A percentile compares a stretch with the other conserved stretches of the same genome.
phyloP scores from a whole-genome alignment of 495 filamentous ascomycete species.

The Gamarada debralockiae region DNA sequence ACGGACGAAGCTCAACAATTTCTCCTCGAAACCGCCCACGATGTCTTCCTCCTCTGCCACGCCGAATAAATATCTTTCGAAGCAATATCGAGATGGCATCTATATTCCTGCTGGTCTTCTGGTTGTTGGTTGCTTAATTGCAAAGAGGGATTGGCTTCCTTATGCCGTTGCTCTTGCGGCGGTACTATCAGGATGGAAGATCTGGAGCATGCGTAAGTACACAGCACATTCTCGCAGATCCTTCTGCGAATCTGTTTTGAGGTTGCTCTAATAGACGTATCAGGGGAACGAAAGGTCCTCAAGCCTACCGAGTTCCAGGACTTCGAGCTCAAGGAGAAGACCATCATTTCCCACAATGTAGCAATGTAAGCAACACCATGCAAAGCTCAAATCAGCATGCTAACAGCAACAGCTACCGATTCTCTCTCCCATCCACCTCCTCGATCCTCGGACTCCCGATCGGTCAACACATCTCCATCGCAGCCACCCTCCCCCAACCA shows the following conservation, averaged over 20 bases:
- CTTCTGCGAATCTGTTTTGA: background rate
- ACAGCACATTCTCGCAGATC: background rate
- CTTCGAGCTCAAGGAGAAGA: conserved; percentile 88
- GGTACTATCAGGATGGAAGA: conserved; percentile 58
- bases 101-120: conserved; percentile 85
- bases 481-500: conserved; percentile 60
- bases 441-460: conserved; percentile 94
- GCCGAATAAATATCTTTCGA: conserved; percentile 19
- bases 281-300: conserved; percentile 75
- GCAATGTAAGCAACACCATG: conserved; percentile 59
- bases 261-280: background rate
- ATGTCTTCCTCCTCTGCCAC: conserved; percentile 10
- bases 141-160: conserved; percentile 73
- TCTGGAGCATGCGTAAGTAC: conserved; percentile 51
- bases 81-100: conserved; percentile 61
- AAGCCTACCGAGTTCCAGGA: conserved; percentile 85
- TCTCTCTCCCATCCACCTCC: conserved; percentile 68
- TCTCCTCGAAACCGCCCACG: background rate
- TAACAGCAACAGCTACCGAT: conserved; percentile 67
- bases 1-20: background rate
- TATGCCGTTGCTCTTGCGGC: conserved; percentile 65
- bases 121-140: conserved; percentile 67
- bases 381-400: conserved; percentile 10
- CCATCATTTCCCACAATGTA: conserved; percentile 91
- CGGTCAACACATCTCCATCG: conserved; percentile 96